Evolutionary conservation across 2,329 filamentous ascomycete species (phyloP).

Genomic region (Diplodia seriata): DNA sequence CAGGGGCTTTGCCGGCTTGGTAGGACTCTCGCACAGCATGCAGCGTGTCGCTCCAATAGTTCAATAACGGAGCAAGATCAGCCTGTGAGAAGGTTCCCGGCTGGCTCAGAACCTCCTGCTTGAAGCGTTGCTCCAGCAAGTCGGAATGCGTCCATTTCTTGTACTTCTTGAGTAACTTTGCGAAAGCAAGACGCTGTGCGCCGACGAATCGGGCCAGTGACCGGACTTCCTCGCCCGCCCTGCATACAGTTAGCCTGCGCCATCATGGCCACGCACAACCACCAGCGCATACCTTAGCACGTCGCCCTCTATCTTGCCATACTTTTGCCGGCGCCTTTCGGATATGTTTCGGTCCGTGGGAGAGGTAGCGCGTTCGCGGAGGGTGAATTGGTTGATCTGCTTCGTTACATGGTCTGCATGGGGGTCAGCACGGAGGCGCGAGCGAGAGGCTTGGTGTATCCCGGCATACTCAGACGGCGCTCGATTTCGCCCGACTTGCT

Average conservation of each 20-base stretch:
- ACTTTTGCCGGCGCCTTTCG: slow-evolving; percentile 56
- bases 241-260: slow-evolving; percentile 36
- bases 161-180: slow-evolving; percentile 87
- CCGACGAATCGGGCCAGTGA: slow-evolving; percentile 74
- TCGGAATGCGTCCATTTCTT: slow-evolving; percentile 83
- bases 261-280: slow-evolving; percentile 34
- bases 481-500: slow-evolving; percentile 82
- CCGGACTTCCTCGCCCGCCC: slow-evolving; percentile 74
- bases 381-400: slow-evolving; percentile 45
- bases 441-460: slow-evolving; percentile 35
- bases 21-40: slow-evolving; percentile 55
- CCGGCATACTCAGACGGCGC: slow-evolving; percentile 67
- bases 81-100: slow-evolving; percentile 75
- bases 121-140: slow-evolving; percentile 69
- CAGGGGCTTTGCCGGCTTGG: slow-evolving; percentile 40
- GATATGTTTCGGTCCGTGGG: slow-evolving; percentile 43
- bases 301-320: slow-evolving; percentile 59
- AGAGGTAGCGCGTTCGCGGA: slow-evolving; percentile 33
- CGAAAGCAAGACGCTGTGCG: slow-evolving; percentile 77
- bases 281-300: slow-evolving; percentile 50
- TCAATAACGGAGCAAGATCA: slow-evolving; percentile 63
- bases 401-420: slow-evolving; percentile 47
- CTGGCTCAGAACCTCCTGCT: slow-evolving; percentile 67
- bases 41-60: slow-evolving; percentile 57
- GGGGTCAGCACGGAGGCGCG: slow-evolving; percentile 26